Conservation (phyloP, 768 basidiomycete species). For the Rhizopogon rudus region DNA sequence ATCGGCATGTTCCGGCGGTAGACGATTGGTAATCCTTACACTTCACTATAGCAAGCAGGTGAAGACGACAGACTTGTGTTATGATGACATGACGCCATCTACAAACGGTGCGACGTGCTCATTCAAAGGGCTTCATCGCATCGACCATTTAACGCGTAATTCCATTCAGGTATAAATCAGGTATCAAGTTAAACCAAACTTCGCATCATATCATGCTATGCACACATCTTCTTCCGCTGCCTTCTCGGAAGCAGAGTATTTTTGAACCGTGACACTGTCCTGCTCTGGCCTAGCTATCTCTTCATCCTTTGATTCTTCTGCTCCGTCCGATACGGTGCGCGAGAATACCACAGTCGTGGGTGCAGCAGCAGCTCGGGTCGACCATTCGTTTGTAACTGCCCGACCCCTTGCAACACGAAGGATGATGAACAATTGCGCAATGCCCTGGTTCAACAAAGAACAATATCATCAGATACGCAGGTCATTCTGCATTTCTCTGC, state of each 20-base stretch:
- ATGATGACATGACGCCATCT: no score
- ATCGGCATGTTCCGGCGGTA: no score
- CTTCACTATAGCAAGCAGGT: no score
- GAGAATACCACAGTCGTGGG: not conserved
- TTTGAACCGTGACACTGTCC: not conserved
- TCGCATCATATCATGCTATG: not conserved
- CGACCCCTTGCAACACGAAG: conserved; percentile 28
- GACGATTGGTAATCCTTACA: no score
- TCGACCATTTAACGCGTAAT: not conserved
- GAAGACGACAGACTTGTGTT: no score
- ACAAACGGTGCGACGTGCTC: no score
- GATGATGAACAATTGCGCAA: conserved; percentile 32
- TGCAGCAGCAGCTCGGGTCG: not conserved
- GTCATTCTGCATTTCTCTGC: not conserved
- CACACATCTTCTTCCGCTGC: not conserved
- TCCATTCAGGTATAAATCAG: not conserved
- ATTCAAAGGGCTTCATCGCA: no score
- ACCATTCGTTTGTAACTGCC: conserved; percentile 10
- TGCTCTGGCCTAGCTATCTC: not conserved
- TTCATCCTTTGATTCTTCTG: not conserved
- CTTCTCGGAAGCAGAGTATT: not conserved
- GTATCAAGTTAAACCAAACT: not conserved
- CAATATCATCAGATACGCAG: not conserved
- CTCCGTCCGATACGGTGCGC: not conserved
- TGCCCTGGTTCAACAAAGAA: conserved; percentile 17